A percentile compares a stretch with the other conserved stretches of the same genome.
Conservation (phyloP, 768 basidiomycete genomes). For the Naematelia aurantialba region DNA sequence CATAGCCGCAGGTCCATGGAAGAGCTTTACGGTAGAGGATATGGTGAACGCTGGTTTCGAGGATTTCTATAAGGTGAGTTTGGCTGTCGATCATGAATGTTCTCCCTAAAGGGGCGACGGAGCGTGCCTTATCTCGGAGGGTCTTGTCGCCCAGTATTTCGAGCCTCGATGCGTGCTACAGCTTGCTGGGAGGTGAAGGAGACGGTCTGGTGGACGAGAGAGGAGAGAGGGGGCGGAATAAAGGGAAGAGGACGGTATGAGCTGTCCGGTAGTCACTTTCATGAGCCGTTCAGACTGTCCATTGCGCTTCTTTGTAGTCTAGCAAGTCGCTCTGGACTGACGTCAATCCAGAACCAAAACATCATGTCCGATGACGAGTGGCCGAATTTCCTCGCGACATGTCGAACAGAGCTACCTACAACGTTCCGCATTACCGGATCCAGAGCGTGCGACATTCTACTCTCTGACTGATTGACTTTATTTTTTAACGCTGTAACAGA, state of each 20-base stretch:
- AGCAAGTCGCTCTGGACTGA: not conserved
- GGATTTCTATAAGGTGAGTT: constrained; percentile 53
- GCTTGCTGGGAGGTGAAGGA: no score
- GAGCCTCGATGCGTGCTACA: no score
- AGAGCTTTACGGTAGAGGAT: constrained; percentile 17
- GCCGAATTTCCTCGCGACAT: constrained; percentile 63
- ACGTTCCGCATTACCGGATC: constrained; percentile 91
- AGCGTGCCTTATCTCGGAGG: no score
- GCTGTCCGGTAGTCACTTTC: not conserved
- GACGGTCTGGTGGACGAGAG: no score
- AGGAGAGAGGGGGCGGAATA: no score
- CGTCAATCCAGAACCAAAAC: constrained; percentile 58
- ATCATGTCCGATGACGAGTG: constrained; percentile 74
- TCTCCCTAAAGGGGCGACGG: no score
- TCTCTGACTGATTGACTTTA: constrained; percentile 10
- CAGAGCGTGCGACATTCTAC: constrained; percentile 61
- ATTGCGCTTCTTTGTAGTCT: not conserved
- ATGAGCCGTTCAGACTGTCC: not conserved
- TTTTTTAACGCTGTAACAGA: constrained; percentile 60
- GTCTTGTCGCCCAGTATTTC: no score
- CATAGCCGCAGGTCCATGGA: constrained; percentile 15
- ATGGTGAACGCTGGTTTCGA: constrained; percentile 51
- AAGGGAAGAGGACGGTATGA: no score
- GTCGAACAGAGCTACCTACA: constrained; percentile 76
- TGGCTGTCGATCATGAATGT: no score